These are phyloP conservation scores for Cerioporus squamosus DNA, from an alignment of 1,284 basidiomycete species.

Conservation along the genomic window DNA sequence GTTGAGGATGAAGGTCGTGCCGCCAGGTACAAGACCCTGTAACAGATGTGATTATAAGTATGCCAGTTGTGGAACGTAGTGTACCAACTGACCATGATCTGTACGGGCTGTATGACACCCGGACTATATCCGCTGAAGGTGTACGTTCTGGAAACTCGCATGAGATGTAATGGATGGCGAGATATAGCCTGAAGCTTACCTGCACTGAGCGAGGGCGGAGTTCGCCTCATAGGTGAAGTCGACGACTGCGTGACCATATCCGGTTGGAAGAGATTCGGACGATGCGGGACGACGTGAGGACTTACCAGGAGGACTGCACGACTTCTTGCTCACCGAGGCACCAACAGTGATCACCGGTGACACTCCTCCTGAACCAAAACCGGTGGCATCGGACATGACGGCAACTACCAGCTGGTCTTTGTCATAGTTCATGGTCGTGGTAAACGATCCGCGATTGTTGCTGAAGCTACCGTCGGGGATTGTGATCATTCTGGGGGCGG, in stretches of 20 bases:
- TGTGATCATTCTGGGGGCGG: constrained; percentile 54
- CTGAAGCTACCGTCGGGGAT: constrained; percentile 59
- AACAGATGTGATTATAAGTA: not conserved
- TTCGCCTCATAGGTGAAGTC: constrained; percentile 49
- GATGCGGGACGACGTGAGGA: constrained; percentile 9
- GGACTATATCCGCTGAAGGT: constrained; percentile 51
- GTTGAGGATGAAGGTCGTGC: constrained; percentile 50
- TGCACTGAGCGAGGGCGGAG: constrained; percentile 63
- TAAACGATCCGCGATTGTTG: constrained; percentile 59
- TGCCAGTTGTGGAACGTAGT: not conserved
- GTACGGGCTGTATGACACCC: constrained; percentile 60
- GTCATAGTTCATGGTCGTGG: constrained; percentile 47
- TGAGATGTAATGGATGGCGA: not conserved
- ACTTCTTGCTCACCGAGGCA: constrained; percentile 43
- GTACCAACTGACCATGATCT: constrained; percentile 53
- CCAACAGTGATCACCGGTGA: constrained; percentile 57
- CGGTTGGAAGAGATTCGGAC: not conserved
- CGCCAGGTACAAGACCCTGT: constrained; percentile 71
- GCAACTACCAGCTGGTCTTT: constrained; percentile 50
- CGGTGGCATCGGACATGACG: constrained; percentile 73
- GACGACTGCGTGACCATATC: constrained; percentile 37
- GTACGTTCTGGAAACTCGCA: constrained; percentile 33
- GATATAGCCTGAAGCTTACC: constrained; percentile 37
- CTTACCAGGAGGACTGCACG: constrained; percentile 56
- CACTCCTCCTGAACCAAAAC: constrained; percentile 68